Base-by-base conservation (phyloP, 73 alveolate species). In the Effrenium voratum region DNA sequence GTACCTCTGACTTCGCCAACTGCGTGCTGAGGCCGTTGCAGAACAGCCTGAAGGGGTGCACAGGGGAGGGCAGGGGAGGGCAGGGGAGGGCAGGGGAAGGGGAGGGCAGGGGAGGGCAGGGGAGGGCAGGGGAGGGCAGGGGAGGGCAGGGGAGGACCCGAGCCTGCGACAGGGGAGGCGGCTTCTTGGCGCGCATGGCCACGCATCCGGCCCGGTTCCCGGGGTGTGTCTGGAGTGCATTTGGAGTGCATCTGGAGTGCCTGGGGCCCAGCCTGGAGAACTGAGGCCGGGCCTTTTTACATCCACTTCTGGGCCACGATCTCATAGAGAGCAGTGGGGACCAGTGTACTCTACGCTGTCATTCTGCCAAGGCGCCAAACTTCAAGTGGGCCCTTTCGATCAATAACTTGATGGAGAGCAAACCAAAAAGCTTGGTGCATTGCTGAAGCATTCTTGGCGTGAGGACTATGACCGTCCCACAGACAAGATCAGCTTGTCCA, bases 351-450 rank as follows among this genome's bases (percentile, higher is more conserved):
- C 34, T 4, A 22, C 36, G 75, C 5, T 60, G 75, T 8, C 75
- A 60, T 60, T 10, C 16, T 60, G 75, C 73, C 19, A 44, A 90
- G 96, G 96, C 96, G 6, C 98, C 98, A 2, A 91, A 91, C 40
- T 91, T 91, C 85, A 91, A 91, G 80, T 91, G 98, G 98, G 98
- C 98, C 36, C 98, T 91, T 60, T 91, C 98, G 43, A 91, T 91
- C 77, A 91, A 91, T 81, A 91, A 91, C 28, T 91, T 91, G 41
- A 73, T 91, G 91, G 98, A 26, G 52, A 3, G 55, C 44, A 49
- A 15, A 86, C 36, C 52, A 52, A 55, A 83, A 28, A 22, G 36
- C 6, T 8, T 28, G 43, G 38, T n/a, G 10, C 75, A 5, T 30
- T 50, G 38, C 16, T 2, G 49, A 3, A 1, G n/a, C 28, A 34